These are phyloP conservation scores for Neurospora sp. DNA, from an alignment of 495 filamentous ascomycete species.

Conservation along the genomic window DNA sequence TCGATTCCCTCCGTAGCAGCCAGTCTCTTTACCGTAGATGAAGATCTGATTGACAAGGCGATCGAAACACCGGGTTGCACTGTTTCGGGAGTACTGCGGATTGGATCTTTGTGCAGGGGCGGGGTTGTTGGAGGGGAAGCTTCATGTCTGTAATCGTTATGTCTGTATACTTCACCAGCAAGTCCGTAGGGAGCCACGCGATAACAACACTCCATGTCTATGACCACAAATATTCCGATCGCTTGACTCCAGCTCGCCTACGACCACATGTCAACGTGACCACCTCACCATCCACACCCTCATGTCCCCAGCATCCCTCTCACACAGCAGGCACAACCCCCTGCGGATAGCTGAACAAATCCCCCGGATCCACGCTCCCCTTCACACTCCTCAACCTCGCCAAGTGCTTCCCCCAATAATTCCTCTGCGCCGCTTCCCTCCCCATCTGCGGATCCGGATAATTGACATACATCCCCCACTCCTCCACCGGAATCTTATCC, in stretches of 20 bases:
- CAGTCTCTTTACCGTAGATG: not conserved
- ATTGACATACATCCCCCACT: constrained; percentile 39
- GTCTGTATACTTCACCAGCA: not conserved
- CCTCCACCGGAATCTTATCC: constrained; percentile 10
- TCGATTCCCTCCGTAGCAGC: not conserved
- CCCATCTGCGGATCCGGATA: constrained; percentile 33
- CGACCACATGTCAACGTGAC: not conserved
- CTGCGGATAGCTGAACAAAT: constrained; percentile 51
- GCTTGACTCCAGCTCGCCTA: not conserved
- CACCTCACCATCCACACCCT: not conserved
- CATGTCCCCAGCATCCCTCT: not conserved
- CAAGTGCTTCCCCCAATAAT: constrained; percentile 49
- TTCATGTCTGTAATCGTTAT: not conserved
- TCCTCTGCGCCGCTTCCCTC: constrained; percentile 25
- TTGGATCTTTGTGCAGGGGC: not conserved
- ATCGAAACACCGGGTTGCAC: not conserved
- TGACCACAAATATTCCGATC: not conserved
- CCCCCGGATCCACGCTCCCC: constrained; percentile 41
- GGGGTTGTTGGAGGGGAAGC: not conserved
- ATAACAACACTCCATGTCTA: not conserved
- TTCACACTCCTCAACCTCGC: constrained; percentile 45
- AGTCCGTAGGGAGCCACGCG: not conserved
- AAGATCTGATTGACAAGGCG: not conserved
- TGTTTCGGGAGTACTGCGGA: not conserved
- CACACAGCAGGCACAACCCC: constrained; percentile 14